Percentiles rank a stretch among this genome's conserved stretches.
phyloP scores from a whole-genome alignment of 2,329 filamentous ascomycete species.

The Clonostachys chloroleuca region DNA sequence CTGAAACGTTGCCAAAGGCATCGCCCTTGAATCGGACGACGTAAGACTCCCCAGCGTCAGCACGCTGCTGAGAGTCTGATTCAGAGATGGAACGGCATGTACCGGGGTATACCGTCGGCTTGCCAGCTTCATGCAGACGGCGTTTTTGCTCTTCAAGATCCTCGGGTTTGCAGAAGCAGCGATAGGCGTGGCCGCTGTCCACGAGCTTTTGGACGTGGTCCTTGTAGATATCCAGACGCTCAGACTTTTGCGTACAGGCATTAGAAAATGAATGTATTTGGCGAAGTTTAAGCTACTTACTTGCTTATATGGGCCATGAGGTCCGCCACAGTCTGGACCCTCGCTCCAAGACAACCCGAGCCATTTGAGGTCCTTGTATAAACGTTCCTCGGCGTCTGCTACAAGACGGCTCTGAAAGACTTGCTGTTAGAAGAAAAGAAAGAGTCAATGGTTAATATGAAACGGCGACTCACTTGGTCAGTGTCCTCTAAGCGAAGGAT shows the following conservation, averaged over 20 bases:
- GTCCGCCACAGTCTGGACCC: constrained; percentile 78
- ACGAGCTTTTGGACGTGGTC: constrained; percentile 68
- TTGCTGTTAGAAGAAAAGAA: not conserved
- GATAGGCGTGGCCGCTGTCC: constrained; percentile 71
- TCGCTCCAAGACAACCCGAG: constrained; percentile 91
- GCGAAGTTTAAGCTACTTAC: constrained; percentile 31
- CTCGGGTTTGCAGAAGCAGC: constrained; percentile 83
- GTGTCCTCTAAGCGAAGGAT: constrained; percentile 92
- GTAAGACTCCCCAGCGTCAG: constrained; percentile 63
- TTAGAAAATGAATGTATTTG: not conserved
- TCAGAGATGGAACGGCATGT: constrained; percentile 65
- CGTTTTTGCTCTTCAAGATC: constrained; percentile 64
- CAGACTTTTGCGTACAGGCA: constrained; percentile 50
- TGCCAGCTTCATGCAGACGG: constrained; percentile 48
- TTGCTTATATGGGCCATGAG: constrained; percentile 82
- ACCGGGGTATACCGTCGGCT: constrained; percentile 47
- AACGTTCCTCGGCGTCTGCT: constrained; percentile 68
- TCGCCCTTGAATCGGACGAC: constrained; percentile 73
- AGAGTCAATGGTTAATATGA: constrained; percentile 5
- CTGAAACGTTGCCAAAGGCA: constrained; percentile 49
- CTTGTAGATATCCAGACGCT: constrained; percentile 70
- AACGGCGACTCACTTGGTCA: constrained; percentile 61
- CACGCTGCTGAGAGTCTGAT: constrained; percentile 67
- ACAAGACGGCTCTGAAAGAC: constrained; percentile 71
- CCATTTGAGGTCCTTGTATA: constrained; percentile 83